A percentile compares a stretch with the other conserved stretches of the same genome.
phyloP scores from a whole-genome alignment of 1,284 basidiomycete species.

The Austroboletus olivaceoglutinosus region DNA sequence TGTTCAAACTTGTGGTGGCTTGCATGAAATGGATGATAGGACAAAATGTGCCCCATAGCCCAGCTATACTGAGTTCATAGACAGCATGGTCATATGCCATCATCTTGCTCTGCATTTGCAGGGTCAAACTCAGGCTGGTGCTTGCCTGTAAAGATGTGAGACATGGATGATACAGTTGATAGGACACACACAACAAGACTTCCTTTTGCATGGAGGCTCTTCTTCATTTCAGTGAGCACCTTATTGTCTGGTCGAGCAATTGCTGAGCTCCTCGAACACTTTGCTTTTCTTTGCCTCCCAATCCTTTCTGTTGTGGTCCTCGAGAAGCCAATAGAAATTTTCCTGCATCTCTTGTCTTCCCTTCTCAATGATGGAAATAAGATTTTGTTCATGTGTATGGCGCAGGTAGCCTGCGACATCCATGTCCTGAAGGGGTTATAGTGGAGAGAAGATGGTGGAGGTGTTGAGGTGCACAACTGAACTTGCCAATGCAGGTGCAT shows the following conservation, averaged over 20 bases:
- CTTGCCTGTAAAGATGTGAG: constrained; percentile 40
- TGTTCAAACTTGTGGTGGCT: constrained; percentile 54
- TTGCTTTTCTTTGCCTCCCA: constrained; percentile 91
- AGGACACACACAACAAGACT: constrained; percentile 47
- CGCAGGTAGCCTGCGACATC: constrained; percentile 87
- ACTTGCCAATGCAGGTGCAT: constrained; percentile 75
- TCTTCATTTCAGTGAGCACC: constrained; percentile 56
- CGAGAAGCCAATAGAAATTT: constrained; percentile 80
- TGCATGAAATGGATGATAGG: constrained; percentile 73
- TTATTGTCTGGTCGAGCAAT: constrained; percentile 56
- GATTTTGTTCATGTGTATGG: constrained; percentile 90
- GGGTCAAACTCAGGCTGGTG: constrained; percentile 53
- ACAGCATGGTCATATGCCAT: constrained; percentile 89
- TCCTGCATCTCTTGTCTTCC: constrained; percentile 82
- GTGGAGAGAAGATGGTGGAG: constrained; percentile 81
- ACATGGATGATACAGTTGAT: not conserved
- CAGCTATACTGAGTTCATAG: constrained; percentile 68
- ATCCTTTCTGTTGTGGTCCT: constrained; percentile 72
- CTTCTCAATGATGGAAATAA: constrained; percentile 92
- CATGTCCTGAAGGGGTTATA: constrained; percentile 87
- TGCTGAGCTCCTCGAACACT: constrained; percentile 87
- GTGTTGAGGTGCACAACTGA: constrained; percentile 83
- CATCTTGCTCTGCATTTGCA: constrained; percentile 91
- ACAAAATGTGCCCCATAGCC: constrained; percentile 69
- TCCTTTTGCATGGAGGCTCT: constrained; percentile 56